Conservation (phyloP, 2,329 filamentous ascomycete species). For the Phialophora verrucosa region DNA sequence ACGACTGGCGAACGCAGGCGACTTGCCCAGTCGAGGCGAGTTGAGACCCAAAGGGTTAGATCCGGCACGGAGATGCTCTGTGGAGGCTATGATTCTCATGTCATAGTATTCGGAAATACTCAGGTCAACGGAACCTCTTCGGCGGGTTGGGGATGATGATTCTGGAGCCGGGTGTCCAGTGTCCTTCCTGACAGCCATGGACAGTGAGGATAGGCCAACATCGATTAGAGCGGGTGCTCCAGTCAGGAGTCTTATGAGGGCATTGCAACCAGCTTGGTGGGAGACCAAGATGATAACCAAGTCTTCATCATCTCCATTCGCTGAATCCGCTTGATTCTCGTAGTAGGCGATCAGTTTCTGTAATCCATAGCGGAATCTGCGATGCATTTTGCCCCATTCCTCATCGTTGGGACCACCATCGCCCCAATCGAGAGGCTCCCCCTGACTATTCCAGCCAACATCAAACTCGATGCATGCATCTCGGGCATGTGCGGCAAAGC, state of each 20-base stretch:
- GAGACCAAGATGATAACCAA: slow-evolving; percentile 86
- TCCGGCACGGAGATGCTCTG: slow-evolving; percentile 64
- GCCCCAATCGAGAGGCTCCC: slow-evolving; percentile 78
- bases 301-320: slow-evolving; percentile 70
- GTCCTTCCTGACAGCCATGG: slow-evolving; percentile 75
- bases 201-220: slow-evolving; percentile 86
- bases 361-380: slow-evolving; percentile 79
- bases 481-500: slow-evolving; percentile 87
- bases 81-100: slow-evolving; percentile 64
- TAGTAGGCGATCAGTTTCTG: slow-evolving; percentile 87
- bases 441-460: slow-evolving; percentile 94
- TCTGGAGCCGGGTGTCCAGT: slow-evolving; percentile 31
- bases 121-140: slow-evolving; percentile 40
- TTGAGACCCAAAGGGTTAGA: slow-evolving; percentile 43
- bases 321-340: slow-evolving; percentile 48
- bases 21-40: slow-evolving; percentile 37
- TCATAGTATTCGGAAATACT: slow-evolving; percentile 61
- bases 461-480: slow-evolving; percentile 87
- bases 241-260: slow-evolving; percentile 87
- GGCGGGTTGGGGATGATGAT: slow-evolving; percentile 27
- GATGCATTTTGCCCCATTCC: slow-evolving; percentile 96
- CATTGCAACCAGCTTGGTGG: slow-evolving; percentile 95
- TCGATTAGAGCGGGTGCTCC: slow-evolving; percentile 90
- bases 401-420: slow-evolving; percentile 87
- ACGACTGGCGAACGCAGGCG: slow-evolving; percentile 37